These are phyloP conservation scores for Pseudohalonectria lignicola DNA, from an alignment of 2,329 filamentous ascomycete genomes.

Conservation along the genomic window DNA sequence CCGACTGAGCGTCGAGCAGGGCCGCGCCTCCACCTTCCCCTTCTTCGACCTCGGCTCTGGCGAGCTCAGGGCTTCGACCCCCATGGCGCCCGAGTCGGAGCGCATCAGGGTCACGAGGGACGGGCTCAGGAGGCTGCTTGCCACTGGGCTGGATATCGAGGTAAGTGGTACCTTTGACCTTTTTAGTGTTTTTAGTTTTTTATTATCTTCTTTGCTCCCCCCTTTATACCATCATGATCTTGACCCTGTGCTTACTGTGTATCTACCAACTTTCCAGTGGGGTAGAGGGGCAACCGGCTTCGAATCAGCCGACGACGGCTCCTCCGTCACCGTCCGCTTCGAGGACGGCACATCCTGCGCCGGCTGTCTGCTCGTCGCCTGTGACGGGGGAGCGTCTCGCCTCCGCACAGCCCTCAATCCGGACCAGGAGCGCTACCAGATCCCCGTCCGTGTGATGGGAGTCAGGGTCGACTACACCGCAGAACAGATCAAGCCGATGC, in stretches of 20 bases:
- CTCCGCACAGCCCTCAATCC: slow-evolving; percentile 20
- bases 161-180: too few relatives aligned
- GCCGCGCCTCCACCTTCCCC: slow-evolving; percentile 36
- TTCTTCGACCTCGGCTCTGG: slow-evolving; percentile 45
- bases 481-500: slow-evolving; percentile 23
- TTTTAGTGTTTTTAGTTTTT: background rate
- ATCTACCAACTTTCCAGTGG: too few relatives aligned
- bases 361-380: slow-evolving; percentile 24
- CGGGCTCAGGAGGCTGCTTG: slow-evolving; percentile 31
- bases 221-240: too few relatives aligned
- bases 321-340: slow-evolving; percentile 15
- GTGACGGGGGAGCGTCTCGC: slow-evolving; percentile 24
- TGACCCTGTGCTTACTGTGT: too few relatives aligned
- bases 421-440: slow-evolving; percentile 12
- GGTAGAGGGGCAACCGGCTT: slow-evolving; percentile 22
- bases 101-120: slow-evolving; percentile 36
- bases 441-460: slow-evolving; percentile 26
- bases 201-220: too few relatives aligned
- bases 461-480: slow-evolving; percentile 23
- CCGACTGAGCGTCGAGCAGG: slow-evolving; percentile 32
- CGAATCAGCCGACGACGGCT: slow-evolving; percentile 13
- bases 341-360: slow-evolving; percentile 18
- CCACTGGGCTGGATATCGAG: slow-evolving; percentile 32
- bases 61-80: slow-evolving; percentile 26
- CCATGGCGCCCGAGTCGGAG: slow-evolving; percentile 28